A percentile compares a stretch with the other conserved stretches of the same genome.
Conservation (phyloP, 2,329 filamentous ascomycete genomes). For the Mariannaea elegans region DNA sequence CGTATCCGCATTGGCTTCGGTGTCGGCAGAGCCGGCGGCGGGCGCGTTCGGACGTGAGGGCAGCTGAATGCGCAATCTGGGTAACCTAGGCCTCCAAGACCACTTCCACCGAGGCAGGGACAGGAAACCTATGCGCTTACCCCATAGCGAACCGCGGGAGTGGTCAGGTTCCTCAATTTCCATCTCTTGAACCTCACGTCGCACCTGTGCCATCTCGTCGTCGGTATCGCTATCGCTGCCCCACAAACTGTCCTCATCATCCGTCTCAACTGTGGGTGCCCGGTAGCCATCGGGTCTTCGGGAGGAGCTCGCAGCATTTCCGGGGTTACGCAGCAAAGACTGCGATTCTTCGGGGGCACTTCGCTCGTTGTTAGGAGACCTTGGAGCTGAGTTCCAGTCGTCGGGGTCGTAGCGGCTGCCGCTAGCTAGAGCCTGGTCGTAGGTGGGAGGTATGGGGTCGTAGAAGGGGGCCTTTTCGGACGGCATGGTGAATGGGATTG, state of each 20-base stretch:
- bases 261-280: slow-evolving; percentile 81
- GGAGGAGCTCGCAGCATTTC: slow-evolving; percentile 50
- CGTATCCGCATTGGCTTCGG: slow-evolving; percentile 35
- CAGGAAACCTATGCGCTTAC: slow-evolving; percentile 64
- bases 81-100: slow-evolving; percentile 63
- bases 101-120: slow-evolving; percentile 64
- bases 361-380: slow-evolving; percentile 60
- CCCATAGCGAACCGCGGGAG: slow-evolving; percentile 57
- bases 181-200: slow-evolving; percentile 88
- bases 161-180: slow-evolving; percentile 77
- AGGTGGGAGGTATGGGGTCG: slow-evolving; percentile 54
- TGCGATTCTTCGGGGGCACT: slow-evolving; percentile 79
- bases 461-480: slow-evolving; percentile 54
- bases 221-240: slow-evolving; percentile 59
- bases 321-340: slow-evolving; percentile 71
- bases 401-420: slow-evolving; percentile 45
- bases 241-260: slow-evolving; percentile 70
- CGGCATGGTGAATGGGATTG: slow-evolving; percentile 41
- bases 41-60: slow-evolving; percentile 48
- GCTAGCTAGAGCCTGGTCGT: slow-evolving; percentile 52
- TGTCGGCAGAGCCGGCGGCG: slow-evolving; percentile 28
- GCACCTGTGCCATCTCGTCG: slow-evolving; percentile 71
- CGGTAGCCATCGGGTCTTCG: slow-evolving; percentile 70
- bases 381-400: slow-evolving; percentile 42
- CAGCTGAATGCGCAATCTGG: slow-evolving; percentile 60